phyloP scores from a whole-genome alignment of 164 flowering plant genomes.

The Chimonanthus salicifolius region DNA sequence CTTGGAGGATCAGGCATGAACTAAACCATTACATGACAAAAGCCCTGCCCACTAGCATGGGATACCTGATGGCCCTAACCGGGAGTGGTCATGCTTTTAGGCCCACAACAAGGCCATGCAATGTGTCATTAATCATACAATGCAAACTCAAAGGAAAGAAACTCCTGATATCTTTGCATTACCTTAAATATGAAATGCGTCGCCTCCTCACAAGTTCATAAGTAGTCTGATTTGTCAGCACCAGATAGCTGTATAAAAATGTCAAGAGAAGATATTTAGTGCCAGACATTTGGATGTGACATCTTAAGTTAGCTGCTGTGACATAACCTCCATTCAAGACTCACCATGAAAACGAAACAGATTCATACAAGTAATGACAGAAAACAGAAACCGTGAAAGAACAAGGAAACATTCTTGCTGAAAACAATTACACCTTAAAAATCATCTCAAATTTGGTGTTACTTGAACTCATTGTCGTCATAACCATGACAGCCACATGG shows the following conservation, averaged over 20 bases:
- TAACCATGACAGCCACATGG: no score
- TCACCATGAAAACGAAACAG: background rate
- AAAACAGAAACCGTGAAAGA: background rate
- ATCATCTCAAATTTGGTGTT: background rate
- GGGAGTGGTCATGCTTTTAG: no score
- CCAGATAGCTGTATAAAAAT: conserved; percentile 59
- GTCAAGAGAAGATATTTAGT: conserved; percentile 5
- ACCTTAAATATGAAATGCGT: conserved; percentile 41
- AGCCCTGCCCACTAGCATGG: no score
- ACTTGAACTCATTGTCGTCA: background rate
- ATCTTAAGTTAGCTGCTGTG: background rate
- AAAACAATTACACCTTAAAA: background rate
- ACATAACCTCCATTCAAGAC: background rate
- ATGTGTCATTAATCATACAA: background rate
- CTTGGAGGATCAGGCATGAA: no score
- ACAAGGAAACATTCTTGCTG: background rate
- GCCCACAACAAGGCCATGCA: no score
- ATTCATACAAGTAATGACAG: background rate
- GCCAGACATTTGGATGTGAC: background rate
- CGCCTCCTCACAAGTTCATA: conserved; percentile 83
- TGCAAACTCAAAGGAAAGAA: background rate
- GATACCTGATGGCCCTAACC: no score
- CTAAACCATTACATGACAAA: no score
- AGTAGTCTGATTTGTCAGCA: conserved; percentile 88
- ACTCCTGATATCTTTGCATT: background rate